A percentile compares a stretch with the other conserved stretches of the same genome.
phyloP scores from a whole-genome alignment of 352 stramenopile genomes.

The Phytopythium montanum region DNA sequence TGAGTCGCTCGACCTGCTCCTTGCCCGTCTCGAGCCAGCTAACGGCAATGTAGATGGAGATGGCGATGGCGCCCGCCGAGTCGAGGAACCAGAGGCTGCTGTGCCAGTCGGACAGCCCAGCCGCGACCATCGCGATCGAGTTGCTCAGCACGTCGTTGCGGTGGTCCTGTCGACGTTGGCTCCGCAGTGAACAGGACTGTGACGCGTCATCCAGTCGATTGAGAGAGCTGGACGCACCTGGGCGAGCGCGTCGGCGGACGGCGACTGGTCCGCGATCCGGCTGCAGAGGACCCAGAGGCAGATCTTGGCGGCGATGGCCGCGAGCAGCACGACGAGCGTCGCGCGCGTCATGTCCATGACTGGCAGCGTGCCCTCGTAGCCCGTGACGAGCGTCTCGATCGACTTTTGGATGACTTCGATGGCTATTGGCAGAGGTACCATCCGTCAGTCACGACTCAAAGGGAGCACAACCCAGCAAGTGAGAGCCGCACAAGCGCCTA shows the following conservation, averaged over 20 bases:
- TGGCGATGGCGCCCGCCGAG: slow-evolving; percentile 92
- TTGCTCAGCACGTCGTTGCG: slow-evolving; percentile 97
- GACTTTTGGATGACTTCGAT: slow-evolving; percentile 95
- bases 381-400: slow-evolving; percentile 74
- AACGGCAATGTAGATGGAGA: slow-evolving; percentile 96
- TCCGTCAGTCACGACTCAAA: background rate
- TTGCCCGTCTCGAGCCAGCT: slow-evolving; percentile 95
- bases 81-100: slow-evolving; percentile 92
- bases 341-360: slow-evolving; percentile 66
- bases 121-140: slow-evolving; percentile 85
- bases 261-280: slow-evolving; percentile 60
- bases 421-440: slow-evolving; percentile 19
- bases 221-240: slow-evolving; percentile 33
- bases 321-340: slow-evolving; percentile 62
- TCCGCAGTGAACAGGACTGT: background rate
- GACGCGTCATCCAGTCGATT: background rate
- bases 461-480: background rate
- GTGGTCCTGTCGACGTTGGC: slow-evolving; percentile 89
- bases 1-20: slow-evolving; percentile 92
- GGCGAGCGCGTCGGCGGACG: slow-evolving; percentile 67
- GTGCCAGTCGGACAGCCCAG: slow-evolving; percentile 54
- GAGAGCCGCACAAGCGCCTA: slow-evolving; percentile 12
- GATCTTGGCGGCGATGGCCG: slow-evolving; percentile 82
- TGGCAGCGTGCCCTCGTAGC: slow-evolving; percentile 53
- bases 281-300: slow-evolving; percentile 76